These are phyloP conservation scores for Crithidia thermophila DNA, from an alignment of 208 protist genomes.

Conservation along the genomic window DNA sequence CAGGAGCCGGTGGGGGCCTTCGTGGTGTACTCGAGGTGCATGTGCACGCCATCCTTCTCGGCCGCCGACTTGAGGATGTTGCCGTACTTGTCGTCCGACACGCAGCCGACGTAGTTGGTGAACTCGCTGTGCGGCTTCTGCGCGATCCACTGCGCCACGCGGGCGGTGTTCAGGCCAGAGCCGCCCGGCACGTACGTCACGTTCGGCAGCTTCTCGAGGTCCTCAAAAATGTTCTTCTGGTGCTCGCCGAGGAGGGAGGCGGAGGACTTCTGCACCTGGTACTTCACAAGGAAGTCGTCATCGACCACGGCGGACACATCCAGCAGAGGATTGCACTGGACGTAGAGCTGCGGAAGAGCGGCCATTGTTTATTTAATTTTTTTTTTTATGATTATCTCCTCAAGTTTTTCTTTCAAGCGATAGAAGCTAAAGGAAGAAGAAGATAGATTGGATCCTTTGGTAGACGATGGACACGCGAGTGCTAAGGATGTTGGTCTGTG, in stretches of 20 bases:
- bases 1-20: slow-evolving; percentile 96
- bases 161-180: slow-evolving; percentile 97
- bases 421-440: no score
- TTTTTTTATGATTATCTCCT: no score
- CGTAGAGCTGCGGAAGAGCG: slow-evolving; percentile 48
- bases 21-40: slow-evolving; percentile 86
- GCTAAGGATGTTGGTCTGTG: no score
- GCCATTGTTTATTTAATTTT: slow-evolving; percentile 22
- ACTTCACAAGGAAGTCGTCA: slow-evolving; percentile 93
- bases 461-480: no score
- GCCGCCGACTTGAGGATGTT: slow-evolving; percentile 76
- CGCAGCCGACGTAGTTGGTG: slow-evolving; percentile 92
- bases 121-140: slow-evolving; percentile 56
- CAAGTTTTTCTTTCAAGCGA: no score
- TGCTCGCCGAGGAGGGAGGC: slow-evolving; percentile 94
- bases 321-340: slow-evolving; percentile 98
- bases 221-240: slow-evolving; percentile 94
- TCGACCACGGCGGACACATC: slow-evolving; percentile 97
- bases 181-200: slow-evolving; percentile 98
- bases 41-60: slow-evolving; percentile 90
- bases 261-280: slow-evolving; percentile 83
- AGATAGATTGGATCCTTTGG: no score
- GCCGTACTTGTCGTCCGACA: slow-evolving; percentile 96
- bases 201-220: slow-evolving; percentile 64
- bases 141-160: slow-evolving; percentile 94